Base-by-base conservation (phyloP, 2,329 filamentous ascomycete species). In the Orbilia blumenaviensis region DNA sequence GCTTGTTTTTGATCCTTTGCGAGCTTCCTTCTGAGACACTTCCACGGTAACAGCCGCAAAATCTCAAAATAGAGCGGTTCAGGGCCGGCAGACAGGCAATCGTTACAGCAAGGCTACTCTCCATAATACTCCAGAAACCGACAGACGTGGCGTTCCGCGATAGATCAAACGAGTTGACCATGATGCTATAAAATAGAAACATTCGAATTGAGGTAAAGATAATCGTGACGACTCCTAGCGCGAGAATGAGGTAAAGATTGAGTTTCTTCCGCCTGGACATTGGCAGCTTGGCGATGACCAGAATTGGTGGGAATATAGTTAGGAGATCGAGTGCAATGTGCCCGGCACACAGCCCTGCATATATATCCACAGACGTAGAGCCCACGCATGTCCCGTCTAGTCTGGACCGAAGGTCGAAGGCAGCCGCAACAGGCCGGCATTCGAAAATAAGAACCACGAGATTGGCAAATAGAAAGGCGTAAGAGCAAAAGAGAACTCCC, bases 121-220 rank as follows among this genome's bases (percentile, higher is more conserved):
- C 73, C 66, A 77, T 71, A 8, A 77, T 77, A 25, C 73, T 72
- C 66, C 67, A 77, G 32, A 77, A 77, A 5, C 66, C 73, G 27
- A 77, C 66, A 5, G 73, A 44, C 8, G 44, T 58, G 2, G 66
- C 67, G 36, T 66, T 77, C 23, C 73, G 52, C 12, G 60, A 66
- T 14, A 77, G 42, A 27, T 77, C 73, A 12, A 77, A 77, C 1
- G 61, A 61, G 29, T 77, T 34, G 16, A 72, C 66, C 66, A 77
- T 71, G 10, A 66, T 60, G 8, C 44, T 66, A 46, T 77, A 77
- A 32, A 66, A 77, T 23, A 77, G 1, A 42, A 77, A 72, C 73
- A 72, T 77, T n/a, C 73, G 60, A 21, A 77, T 18, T 1, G 72
- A 71, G 9, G 73, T 71, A 25, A 71, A 67, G n/a, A 77, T 71